These are phyloP conservation scores for Lactuca sativa DNA, from an alignment of 129 eudicot genomes.

Conservation along the genomic window DNA sequence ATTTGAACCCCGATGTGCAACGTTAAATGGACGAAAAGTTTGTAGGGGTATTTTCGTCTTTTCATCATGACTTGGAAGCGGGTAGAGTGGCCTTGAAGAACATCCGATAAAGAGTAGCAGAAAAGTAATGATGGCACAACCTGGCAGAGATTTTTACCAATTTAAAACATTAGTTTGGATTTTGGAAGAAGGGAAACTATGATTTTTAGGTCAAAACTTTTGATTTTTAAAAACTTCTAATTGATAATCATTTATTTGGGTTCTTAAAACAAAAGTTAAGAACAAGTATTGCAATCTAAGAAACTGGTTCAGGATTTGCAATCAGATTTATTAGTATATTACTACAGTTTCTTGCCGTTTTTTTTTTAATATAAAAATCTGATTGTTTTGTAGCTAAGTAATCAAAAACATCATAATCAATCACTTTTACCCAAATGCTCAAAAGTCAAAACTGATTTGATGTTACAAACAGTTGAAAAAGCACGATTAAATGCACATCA, in stretches of 20 bases:
- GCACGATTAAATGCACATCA: neutral
- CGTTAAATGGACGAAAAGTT: conserved; percentile 83
- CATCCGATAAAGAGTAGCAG: conserved; percentile 65
- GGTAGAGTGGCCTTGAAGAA: conserved; percentile 70
- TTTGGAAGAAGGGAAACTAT: neutral
- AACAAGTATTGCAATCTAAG: neutral
- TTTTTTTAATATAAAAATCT: no score
- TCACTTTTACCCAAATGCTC: no score
- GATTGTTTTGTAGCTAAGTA: no score
- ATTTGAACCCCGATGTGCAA: conserved; percentile 97
- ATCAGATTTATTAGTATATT: no score
- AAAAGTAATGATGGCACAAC: conserved; percentile 49
- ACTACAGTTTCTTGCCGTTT: no score
- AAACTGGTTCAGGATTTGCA: neutral
- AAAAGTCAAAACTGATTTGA: no score
- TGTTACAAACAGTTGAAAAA: no score
- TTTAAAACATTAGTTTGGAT: neutral
- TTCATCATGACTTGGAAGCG: conserved; percentile 75
- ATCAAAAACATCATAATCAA: no score
- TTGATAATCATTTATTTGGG: no score
- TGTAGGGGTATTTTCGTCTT: conserved; percentile 63
- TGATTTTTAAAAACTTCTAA: neutral
- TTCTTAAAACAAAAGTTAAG: neutral
- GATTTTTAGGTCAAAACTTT: conserved; percentile 3
- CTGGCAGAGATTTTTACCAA: conserved; percentile 35